These are phyloP conservation scores for Ilyonectria destructans DNA, from an alignment of 2,329 filamentous ascomycete genomes.

Conservation along the genomic window DNA sequence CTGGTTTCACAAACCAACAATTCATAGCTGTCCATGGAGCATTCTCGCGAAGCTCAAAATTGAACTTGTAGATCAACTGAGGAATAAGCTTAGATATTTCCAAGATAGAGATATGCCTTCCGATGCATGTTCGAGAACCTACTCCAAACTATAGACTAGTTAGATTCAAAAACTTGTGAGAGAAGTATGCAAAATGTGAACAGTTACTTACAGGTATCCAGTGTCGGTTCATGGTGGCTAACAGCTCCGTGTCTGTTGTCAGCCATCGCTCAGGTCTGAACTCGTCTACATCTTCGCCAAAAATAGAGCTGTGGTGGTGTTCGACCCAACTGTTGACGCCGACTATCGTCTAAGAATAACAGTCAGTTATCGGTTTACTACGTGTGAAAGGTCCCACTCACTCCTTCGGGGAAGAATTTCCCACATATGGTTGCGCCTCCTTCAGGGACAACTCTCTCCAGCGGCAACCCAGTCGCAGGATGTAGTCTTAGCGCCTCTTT, in stretches of 20 bases:
- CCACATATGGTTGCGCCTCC: constrained; percentile 60
- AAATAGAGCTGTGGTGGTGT: background rate
- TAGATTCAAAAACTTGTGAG: background rate
- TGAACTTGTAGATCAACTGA: background rate
- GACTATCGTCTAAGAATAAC: background rate
- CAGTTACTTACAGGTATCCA: background rate
- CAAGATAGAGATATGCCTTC: background rate
- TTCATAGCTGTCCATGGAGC: constrained; percentile 14
- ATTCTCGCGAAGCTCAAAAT: background rate
- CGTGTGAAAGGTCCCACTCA: background rate
- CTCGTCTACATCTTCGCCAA: background rate
- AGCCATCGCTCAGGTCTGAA: constrained; percentile 1
- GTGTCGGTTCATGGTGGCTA: background rate
- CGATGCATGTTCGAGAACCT: background rate
- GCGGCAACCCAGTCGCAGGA: constrained; percentile 62
- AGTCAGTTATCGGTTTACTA: background rate
- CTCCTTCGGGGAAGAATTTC: constrained; percentile 2
- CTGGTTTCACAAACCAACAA: constrained; percentile 11
- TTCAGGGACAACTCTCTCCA: constrained; percentile 64
- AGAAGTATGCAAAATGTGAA: background rate
- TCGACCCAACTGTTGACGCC: constrained; percentile 2
- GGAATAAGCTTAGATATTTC: background rate
- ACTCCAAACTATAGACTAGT: background rate
- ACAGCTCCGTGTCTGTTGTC: background rate
- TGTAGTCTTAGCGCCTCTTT: constrained; percentile 62